Evolutionary conservation across 306 rosid genomes (phyloP).

Genomic region (Vigna unguiculata): DNA sequence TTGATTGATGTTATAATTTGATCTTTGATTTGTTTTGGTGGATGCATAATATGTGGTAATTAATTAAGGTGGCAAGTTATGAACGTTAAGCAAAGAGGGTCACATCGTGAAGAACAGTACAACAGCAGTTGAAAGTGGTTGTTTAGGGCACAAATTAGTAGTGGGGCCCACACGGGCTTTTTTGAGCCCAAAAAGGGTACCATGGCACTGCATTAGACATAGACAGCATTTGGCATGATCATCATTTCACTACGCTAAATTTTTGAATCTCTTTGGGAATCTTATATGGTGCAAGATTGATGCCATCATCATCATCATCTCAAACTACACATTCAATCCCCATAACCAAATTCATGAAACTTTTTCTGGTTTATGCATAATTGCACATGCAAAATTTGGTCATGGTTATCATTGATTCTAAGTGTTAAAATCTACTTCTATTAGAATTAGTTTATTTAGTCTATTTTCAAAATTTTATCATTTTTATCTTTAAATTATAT

Average conservation of each 20-base stretch:
- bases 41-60: neutral
- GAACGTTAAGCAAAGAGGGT: neutral
- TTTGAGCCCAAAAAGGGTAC: slow-evolving; percentile 37
- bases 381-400: neutral
- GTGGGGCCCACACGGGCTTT: slow-evolving; percentile 29
- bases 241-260: neutral
- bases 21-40: neutral
- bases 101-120: neutral
- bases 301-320: slow-evolving; percentile 34
- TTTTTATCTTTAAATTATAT: too few species aligned
- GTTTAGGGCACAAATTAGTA: slow-evolving; percentile 16
- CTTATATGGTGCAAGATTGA: slow-evolving; percentile 27
- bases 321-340: neutral
- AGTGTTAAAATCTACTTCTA: too few species aligned
- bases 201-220: slow-evolving; percentile 39
- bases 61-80: neutral
- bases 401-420: neutral
- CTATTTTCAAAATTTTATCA: too few species aligned
- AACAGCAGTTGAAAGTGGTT: neutral
- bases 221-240: slow-evolving; percentile 39
- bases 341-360: slow-evolving; percentile 3
- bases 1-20: neutral
- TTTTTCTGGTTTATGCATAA: neutral
- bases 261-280: slow-evolving; percentile 29
- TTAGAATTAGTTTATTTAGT: too few species aligned